Base-by-base conservation (phyloP, 164 flowering plant species). In the Umbilicus rupestris region DNA sequence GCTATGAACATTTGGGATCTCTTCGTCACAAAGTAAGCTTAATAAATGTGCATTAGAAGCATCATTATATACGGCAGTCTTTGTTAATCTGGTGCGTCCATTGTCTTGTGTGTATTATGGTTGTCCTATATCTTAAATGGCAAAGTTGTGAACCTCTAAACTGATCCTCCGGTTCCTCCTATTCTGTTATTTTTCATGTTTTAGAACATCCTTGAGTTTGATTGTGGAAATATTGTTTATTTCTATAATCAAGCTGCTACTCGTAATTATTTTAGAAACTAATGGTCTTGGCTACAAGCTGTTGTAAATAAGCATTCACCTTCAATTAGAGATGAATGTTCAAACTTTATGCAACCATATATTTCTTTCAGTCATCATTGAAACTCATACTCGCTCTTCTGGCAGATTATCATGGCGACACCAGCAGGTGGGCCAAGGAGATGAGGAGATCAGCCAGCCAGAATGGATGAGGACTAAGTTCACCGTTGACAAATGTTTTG, bases 361-460 rank as follows among this genome's bases (percentile, higher is more conserved):
- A 24, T 33, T 11, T 64, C n/a, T 7, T n/a, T 0, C 8, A 46
- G 5, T n/a, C 22, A 46, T 46, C 15, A 41, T 1, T 41, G 15
- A 8, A 41, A 8, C 1, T 29, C 30, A 41, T 55, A 20, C 17
- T 41, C 49, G 33, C 8, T 39, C 10, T 57, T 6, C 45, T 81
- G 80, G 76, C 83, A 92, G 96, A 93, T 93, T 67, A 93, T 93
- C 69, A 93, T 93, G 98, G 82, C 98, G 20, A 93, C 88, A 78
- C 98, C 84, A 72, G 98, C 98, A 1, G 98, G 98, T 29, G 98
- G 98, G 12, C 98, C 98, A 31, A 85, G 69, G 74, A 85, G 70
- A n/a, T n/a, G n/a, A 74, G 80, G 81, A 80, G 79, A 78, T 39
- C 74, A 73, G 19, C 78, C 79, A 29, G 96, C 86, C 30, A 96